Base-by-base conservation (phyloP, 805 yeast species). In the Komagataella pseudopastoris region DNA sequence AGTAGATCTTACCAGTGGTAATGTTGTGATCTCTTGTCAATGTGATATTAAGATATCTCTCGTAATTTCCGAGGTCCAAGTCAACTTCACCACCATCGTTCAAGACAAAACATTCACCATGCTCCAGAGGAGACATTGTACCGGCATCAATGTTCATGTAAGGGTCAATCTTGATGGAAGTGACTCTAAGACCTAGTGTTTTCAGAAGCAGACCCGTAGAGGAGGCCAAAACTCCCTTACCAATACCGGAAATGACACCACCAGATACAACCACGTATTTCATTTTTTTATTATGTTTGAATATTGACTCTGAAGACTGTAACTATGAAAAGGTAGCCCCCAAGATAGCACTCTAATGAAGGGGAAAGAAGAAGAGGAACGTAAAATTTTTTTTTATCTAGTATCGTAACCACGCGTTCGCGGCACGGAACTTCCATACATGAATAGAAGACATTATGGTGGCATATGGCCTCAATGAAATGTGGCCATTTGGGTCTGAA, bases 91-190 rank as follows among this genome's bases (percentile, higher is more conserved):
- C 99, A 68, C 99, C 99, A 66, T 93, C 99, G 67, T 91, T 87
- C 63, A 93, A 76, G 51, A 93, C 98, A 66, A 93, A 93, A 66
- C 96, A 96, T 70, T 93, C 99, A 60, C 99, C 99, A 66, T 93
- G 99, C 70, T 93, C 99, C 64, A 93, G 75, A 20, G 99, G 99
- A 46, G 96, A 88, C 99, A 93, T 93, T 47, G 99, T 93, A 61
- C 99, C 99, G 45, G 99, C 99, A 72, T 93, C 99, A 59, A 93
- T 88, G 72, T 93, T 93, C 95, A 93, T 87, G 71, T 93, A 93
- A 45, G 99, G 99, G 72, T 93, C 99, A 63, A 93, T 93, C 70
- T 93, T 93, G 73, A 93, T 91, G 14, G 98, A 89, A 3, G 99
- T 91, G 56, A 91, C 98, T 65, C 95, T 83, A 62, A 86, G 77